These are phyloP conservation scores for Cicer judaicum DNA, from an alignment of 306 rosid species.

Conservation along the genomic window DNA sequence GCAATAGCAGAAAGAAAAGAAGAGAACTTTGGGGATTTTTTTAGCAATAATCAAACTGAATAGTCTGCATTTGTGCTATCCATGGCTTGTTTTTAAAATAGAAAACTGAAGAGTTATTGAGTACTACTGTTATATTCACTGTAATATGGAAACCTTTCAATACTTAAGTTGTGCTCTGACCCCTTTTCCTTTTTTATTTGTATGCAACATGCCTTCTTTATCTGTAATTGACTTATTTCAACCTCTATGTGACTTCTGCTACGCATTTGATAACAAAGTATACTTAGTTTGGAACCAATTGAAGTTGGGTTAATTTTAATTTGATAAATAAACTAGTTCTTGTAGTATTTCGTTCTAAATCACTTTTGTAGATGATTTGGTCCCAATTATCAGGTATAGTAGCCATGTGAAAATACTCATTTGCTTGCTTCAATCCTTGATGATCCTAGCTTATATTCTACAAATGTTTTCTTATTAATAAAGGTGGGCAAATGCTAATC, in stretches of 20 bases:
- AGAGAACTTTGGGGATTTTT: background rate
- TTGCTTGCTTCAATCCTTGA: constrained; percentile 22
- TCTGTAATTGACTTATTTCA: too few species aligned
- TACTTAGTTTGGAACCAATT: constrained; percentile 1
- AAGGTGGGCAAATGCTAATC: constrained; percentile 1
- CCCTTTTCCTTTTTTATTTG: background rate
- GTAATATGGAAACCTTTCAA: background rate
- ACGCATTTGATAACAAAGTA: too few species aligned
- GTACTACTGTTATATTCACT: background rate
- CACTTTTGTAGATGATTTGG: constrained; percentile 31
- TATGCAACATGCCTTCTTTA: too few species aligned
- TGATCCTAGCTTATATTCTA: constrained; percentile 38
- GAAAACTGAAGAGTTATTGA: background rate
- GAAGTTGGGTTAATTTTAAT: background rate
- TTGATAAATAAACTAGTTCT: background rate
- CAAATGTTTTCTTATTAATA: constrained; percentile 31
- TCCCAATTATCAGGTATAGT: constrained; percentile 21
- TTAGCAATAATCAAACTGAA: background rate
- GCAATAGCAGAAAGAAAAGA: background rate
- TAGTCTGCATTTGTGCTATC: background rate
- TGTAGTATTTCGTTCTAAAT: constrained; percentile 22
- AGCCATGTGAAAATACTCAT: constrained; percentile 10
- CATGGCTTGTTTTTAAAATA: background rate
- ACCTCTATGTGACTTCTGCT: too few species aligned
- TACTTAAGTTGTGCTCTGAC: background rate